Conservation (phyloP, 306 rosid species). For the Trichosanthes cucumerina region DNA sequence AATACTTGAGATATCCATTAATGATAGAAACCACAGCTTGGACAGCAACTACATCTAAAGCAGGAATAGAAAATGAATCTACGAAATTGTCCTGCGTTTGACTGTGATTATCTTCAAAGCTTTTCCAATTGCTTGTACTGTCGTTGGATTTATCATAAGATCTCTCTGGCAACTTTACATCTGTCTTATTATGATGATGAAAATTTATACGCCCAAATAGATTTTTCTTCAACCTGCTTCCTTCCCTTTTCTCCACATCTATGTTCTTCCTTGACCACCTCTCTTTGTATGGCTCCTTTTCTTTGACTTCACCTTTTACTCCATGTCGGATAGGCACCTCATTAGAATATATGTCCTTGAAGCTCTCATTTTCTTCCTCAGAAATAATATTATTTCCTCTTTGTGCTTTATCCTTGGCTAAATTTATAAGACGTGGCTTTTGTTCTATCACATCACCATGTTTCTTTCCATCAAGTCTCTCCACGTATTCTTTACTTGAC, state of each 20-base stretch:
- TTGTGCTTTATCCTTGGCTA: conserved; percentile 1
- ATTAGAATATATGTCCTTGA: conserved; percentile 23
- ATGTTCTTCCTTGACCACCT: neutral
- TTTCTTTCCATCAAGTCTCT: conserved; percentile 10
- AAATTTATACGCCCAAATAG: conserved; percentile 20
- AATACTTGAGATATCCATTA: conserved; percentile 45
- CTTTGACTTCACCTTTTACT: conserved; percentile 8
- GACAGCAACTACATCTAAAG: conserved; percentile 31
- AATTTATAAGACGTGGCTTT: neutral
- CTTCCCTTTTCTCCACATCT: conserved; percentile 9
- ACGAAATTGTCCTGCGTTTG: conserved; percentile 9
- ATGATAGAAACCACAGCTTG: conserved; percentile 67
- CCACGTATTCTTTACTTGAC: conserved; percentile 20
- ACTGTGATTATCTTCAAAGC: conserved; percentile 10
- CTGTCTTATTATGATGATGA: conserved; percentile 7
- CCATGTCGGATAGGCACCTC: conserved; percentile 13
- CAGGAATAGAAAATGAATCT: conserved; percentile 17
- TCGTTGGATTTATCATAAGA: conserved; percentile 9
- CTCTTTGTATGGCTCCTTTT: conserved; percentile 17
- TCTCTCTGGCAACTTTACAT: conserved; percentile 1
- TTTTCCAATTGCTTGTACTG: conserved; percentile 18
- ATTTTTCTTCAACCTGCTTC: conserved; percentile 17
- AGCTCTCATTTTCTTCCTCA: conserved; percentile 17
- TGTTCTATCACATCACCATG: neutral
- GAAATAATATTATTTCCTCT: conserved; percentile 1